Percentiles rank a stretch among this genome's conserved stretches.
phyloP scores from a whole-genome alignment of 441 rosid species.

The Pelargonium cotyledonis region DNA sequence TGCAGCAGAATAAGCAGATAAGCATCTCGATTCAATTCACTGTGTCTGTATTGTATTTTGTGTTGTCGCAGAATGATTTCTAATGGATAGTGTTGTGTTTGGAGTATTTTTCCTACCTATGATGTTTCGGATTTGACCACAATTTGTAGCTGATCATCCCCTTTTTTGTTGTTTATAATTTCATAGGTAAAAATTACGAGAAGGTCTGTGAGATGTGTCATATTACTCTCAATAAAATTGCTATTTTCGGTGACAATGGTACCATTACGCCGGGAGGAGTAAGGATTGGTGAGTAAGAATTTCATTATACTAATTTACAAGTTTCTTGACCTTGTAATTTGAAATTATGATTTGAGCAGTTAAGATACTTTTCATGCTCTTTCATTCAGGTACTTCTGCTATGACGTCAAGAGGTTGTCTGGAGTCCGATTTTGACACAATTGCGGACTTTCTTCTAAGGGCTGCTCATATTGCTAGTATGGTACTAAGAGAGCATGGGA shows the following conservation, averaged over 20 bases:
- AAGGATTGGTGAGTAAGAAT: constrained; percentile 60
- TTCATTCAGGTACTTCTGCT: constrained; percentile 75
- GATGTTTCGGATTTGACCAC: not conserved
- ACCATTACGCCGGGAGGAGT: constrained; percentile 79
- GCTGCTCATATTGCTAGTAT: constrained; percentile 71
- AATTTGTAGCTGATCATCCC: not conserved
- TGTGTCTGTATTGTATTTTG: not conserved
- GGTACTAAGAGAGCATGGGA: constrained; percentile 68
- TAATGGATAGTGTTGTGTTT: not conserved
- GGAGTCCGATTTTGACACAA: constrained; percentile 86
- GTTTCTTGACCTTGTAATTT: not conserved
- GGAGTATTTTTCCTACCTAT: not conserved
- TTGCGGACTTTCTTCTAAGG: constrained; percentile 66
- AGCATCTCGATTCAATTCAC: not conserved
- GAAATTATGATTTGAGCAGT: not conserved
- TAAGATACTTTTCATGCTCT: not conserved
- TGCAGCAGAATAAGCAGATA: no score
- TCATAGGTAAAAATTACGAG: constrained; percentile 67
- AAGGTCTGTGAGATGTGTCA: constrained; percentile 84
- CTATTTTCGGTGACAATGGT: constrained; percentile 69
- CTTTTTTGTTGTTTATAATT: constrained; percentile 1
- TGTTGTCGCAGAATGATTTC: not conserved
- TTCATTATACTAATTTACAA: constrained; percentile 3
- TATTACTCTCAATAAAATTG: constrained; percentile 72
- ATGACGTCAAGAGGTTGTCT: constrained; percentile 97